These are phyloP conservation scores for Thermothelomyces thermophilus DNA, from an alignment of 2,329 filamentous ascomycete species.

Conservation along the genomic window DNA sequence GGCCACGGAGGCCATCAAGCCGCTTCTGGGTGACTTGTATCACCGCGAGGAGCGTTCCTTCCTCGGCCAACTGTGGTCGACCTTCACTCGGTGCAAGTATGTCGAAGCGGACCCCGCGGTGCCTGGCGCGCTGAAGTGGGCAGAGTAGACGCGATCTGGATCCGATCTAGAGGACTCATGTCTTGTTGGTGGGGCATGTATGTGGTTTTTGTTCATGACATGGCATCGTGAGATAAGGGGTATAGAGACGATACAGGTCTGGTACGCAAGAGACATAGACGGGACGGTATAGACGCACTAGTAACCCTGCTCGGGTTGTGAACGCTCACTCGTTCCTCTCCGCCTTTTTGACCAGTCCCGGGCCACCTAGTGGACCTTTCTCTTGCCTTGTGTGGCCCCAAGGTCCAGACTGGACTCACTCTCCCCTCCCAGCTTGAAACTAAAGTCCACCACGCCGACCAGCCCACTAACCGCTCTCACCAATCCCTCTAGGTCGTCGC, in stretches of 20 bases:
- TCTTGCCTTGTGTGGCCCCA: conserved; percentile 1
- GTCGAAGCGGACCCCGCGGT: conserved; percentile 36
- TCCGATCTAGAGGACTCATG: too few species aligned
- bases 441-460: conserved; percentile 71
- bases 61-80: conserved; percentile 39
- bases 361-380: conserved; percentile 1
- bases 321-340: neutral
- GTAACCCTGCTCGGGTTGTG: too few species aligned
- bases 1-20: conserved; percentile 50
- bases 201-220: neutral
- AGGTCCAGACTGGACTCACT: conserved; percentile 12
- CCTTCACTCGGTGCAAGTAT: conserved; percentile 42
- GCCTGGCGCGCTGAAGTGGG: conserved; percentile 34
- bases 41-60: conserved; percentile 39
- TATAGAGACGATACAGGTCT: conserved; percentile 8
- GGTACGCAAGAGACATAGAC: conserved; percentile 11
- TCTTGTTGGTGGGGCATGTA: too few species aligned
- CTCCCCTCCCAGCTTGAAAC: conserved; percentile 47
- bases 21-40: conserved; percentile 51
- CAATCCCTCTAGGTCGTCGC: conserved; percentile 60
- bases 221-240: neutral
- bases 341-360: too few species aligned
- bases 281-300: neutral
- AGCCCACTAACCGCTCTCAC: conserved; percentile 56
- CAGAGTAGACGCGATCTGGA: conserved; percentile 20